Evolutionary conservation across 208 protist genomes (phyloP).

Genomic region (Crithidia fasciculata): DNA sequence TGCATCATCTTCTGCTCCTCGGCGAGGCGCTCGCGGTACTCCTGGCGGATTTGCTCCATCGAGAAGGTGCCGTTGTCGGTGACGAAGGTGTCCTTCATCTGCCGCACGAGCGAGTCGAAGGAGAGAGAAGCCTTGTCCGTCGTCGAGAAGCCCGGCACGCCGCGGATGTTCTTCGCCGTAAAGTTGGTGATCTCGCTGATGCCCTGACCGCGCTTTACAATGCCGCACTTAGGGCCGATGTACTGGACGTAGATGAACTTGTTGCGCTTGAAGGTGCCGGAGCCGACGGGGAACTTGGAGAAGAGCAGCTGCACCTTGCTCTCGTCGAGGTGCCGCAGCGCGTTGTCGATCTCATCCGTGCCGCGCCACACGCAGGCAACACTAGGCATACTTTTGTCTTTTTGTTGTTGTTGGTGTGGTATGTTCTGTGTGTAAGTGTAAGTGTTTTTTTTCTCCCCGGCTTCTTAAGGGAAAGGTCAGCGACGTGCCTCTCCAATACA

Average conservation of each 20-base stretch:
- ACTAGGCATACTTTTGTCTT: conserved; percentile 38
- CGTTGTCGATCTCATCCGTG: conserved; percentile 72
- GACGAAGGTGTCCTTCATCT: conserved; percentile 78
- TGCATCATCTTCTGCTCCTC: conserved; percentile 74
- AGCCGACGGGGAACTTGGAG: conserved; percentile 82
- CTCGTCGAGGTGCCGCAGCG: conserved; percentile 68
- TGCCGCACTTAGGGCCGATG: conserved; percentile 66
- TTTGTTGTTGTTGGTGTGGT: not conserved
- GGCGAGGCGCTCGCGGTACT: conserved; percentile 63
- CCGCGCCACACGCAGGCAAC: conserved; percentile 64
- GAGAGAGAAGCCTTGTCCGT: conserved; percentile 67
- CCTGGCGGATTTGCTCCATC: conserved; percentile 73
- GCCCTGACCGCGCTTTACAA: conserved; percentile 80
- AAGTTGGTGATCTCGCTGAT: conserved; percentile 73
- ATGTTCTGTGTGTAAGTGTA: no score
- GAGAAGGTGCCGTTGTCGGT: conserved; percentile 78
- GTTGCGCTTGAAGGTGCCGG: conserved; percentile 86
- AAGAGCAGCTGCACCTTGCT: conserved; percentile 79
- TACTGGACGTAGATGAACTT: conserved; percentile 88
- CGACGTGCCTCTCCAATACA: not conserved
- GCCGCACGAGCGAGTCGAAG: conserved; percentile 66
- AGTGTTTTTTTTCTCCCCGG: no score
- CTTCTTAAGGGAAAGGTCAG: no score
- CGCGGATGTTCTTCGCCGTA: conserved; percentile 49
- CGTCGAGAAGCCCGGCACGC: conserved; percentile 65